Evolutionary conservation across 2,329 filamentous ascomycete genomes (phyloP).

Genomic region (Phyllachora maydis): DNA sequence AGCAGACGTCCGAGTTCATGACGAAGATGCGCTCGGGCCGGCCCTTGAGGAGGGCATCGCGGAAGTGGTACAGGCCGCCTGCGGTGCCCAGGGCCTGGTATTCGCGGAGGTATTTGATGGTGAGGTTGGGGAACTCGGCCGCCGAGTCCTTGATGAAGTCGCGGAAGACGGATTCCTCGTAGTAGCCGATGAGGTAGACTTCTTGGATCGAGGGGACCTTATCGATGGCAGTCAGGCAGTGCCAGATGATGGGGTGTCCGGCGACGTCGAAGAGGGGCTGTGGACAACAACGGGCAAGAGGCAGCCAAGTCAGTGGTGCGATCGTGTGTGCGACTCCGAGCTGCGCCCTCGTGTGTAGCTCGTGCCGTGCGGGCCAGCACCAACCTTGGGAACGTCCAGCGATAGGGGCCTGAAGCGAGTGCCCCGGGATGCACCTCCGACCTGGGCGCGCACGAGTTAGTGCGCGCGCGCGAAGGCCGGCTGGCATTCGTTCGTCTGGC

Average conservation of each 20-base stretch:
- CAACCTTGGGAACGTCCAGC: constrained; percentile 92
- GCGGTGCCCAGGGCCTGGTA: constrained; percentile 93
- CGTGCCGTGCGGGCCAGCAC: no score
- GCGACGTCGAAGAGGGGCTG: constrained; percentile 96
- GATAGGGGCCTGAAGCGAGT: constrained; percentile 90
- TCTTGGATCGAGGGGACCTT: constrained; percentile 84
- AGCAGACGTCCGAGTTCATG: constrained; percentile 95
- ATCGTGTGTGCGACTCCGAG: no score
- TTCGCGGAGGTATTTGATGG: constrained; percentile 89
- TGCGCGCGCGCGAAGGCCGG: constrained; percentile 1
- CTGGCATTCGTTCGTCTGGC: constrained; percentile 1
- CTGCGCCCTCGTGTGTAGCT: no score
- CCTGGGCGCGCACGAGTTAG: constrained; percentile 26
- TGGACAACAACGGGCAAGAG: constrained; percentile 1
- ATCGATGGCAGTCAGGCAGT: constrained; percentile 80
- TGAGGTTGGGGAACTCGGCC: constrained; percentile 68
- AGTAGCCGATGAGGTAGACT: constrained; percentile 96
- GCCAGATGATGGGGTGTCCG: constrained; percentile 94
- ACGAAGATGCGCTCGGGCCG: constrained; percentile 91
- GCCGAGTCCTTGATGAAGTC: constrained; percentile 92
- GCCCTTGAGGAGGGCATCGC: constrained; percentile 94
- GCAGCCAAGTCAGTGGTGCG: no score
- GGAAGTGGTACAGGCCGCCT: constrained; percentile 95
- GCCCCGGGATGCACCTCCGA: constrained; percentile 85
- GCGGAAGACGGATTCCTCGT: constrained; percentile 90